Percentiles rank a stretch among this genome's conserved stretches.
Conservation (phyloP, 2,329 filamentous ascomycete genomes). For the Fusarium duplospermum region DNA sequence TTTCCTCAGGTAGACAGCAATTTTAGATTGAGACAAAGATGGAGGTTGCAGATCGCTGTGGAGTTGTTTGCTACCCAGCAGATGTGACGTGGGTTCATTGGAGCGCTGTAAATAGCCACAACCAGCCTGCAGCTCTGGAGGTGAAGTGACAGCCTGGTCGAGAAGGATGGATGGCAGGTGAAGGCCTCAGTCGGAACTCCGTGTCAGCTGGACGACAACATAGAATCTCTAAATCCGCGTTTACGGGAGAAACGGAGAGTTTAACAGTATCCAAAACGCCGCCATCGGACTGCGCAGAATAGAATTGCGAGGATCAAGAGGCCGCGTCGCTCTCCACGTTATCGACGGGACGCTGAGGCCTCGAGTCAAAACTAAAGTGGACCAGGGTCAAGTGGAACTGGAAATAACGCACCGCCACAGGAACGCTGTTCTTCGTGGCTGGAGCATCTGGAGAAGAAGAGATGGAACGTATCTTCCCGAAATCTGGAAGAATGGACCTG, state of each 20-base stretch:
- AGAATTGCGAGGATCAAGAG: conserved; percentile 38
- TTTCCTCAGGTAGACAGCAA: conserved; percentile 13
- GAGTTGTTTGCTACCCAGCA: conserved; percentile 11
- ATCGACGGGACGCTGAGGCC: conserved; percentile 17
- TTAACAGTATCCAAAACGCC: conserved; percentile 26
- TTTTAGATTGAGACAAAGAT: conserved; percentile 6
- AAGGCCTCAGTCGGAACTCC: background rate
- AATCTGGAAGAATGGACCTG: conserved; percentile 3
- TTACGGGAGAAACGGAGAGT: conserved; percentile 16
- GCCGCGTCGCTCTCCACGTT: conserved; percentile 36
- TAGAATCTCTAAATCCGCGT: background rate
- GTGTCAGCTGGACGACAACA: background rate
- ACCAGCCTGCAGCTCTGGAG: background rate
- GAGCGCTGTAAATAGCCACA: background rate
- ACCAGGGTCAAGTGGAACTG: conserved; percentile 27
- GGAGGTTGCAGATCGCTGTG: conserved; percentile 29
- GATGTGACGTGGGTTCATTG: background rate
- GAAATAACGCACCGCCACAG: conserved; percentile 33
- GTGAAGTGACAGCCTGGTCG: background rate
- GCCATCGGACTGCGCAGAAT: conserved; percentile 29
- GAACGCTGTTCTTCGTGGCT: conserved; percentile 21
- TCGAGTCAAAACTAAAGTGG: conserved; percentile 8
- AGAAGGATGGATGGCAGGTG: background rate
- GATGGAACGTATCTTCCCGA: background rate
- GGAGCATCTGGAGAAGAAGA: conserved; percentile 10